phyloP scores from a whole-genome alignment of 2,329 filamentous ascomycete genomes.

The Colletotrichum aenigma region DNA sequence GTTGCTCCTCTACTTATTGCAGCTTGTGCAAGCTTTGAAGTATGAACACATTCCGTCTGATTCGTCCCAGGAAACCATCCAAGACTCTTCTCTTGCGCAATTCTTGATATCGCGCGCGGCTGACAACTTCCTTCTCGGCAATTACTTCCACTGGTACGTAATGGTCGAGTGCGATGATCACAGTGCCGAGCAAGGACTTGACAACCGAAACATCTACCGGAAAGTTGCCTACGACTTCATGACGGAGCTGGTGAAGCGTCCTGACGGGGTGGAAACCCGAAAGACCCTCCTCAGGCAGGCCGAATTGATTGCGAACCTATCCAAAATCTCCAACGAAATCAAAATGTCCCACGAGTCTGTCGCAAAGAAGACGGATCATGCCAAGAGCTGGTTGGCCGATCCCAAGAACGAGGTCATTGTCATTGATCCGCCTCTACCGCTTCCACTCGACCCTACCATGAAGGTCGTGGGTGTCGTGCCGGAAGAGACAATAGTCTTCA shows the following conservation, averaged over 20 bases:
- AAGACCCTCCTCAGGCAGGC: slow-evolving; percentile 84
- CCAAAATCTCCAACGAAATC: slow-evolving; percentile 88
- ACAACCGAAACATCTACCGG: slow-evolving; percentile 84
- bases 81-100: slow-evolving; percentile 83
- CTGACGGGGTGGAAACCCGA: slow-evolving; percentile 74
- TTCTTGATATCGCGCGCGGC: slow-evolving; percentile 90
- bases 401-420: slow-evolving; percentile 85
- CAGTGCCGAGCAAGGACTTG: slow-evolving; percentile 74
- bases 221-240: slow-evolving; percentile 97
- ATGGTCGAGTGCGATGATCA: slow-evolving; percentile 96
- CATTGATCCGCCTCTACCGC: slow-evolving; percentile 84
- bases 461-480: slow-evolving; percentile 79
- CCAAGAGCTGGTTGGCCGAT: slow-evolving; percentile 85
- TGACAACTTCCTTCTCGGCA: slow-evolving; percentile 87
- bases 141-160: slow-evolving; percentile 97
- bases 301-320: slow-evolving; percentile 85
- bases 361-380: slow-evolving; percentile 78
- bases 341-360: slow-evolving; percentile 80
- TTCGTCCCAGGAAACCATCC: slow-evolving; percentile 58
- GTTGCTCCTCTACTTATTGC: slow-evolving; percentile 86
- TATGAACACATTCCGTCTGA: slow-evolving; percentile 79
- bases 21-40: slow-evolving; percentile 94
- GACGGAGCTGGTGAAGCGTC: slow-evolving; percentile 76
- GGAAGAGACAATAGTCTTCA: slow-evolving; percentile 90
- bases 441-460: slow-evolving; percentile 87